Base-by-base conservation (phyloP, 176 grass and related monocot species). In the Saccharum officinarum region DNA sequence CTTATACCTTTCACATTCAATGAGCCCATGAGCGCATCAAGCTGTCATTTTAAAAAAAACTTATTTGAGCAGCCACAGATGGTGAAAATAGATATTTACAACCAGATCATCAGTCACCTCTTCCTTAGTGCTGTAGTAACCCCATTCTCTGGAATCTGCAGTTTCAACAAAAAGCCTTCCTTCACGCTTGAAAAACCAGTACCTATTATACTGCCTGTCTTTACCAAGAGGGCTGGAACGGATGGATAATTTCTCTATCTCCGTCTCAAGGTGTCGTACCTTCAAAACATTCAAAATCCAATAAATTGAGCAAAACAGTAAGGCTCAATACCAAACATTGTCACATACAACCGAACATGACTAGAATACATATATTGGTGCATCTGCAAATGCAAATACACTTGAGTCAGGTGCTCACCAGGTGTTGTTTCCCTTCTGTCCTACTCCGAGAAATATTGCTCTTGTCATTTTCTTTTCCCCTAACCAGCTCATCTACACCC, bases 161-260 rank as follows among this genome's bases (percentile, higher is more conserved):
- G 47, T 89, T 84, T 97, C 92, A 84, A 97, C 83, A 87, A 97
- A 94, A 25, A 97, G 77, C 67, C 94, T 94, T 85, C 94, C 90
- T 86, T 97, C 94, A 8, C 68, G 80, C 42, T 83, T 86, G 68
- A 94, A 97, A 67, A 97, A 94, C 86, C 92, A 97, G 67, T 94
- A 94, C 60, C 88, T 90, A 41, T 84, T 91, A 37, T 97, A 86
- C 40, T 94, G 75, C 63, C 80, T 90, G 66, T 97, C 94, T 94
- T 97, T 97, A 37, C 94, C 94, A n/a, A 97, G 81, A 59, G 86
- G 88, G 79, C 78, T 92, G 37, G 94, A 91, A 33, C 91, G 89
- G 72, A 95, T 93, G 33, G 89, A 93, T 80, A 94, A 71, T 85
- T 95, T 98, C 59, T 92, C 95, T 45, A 87, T 90, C 83, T 90